These are phyloP conservation scores for Amaranthus tricolor DNA, from an alignment of 179 eudicot species.

Conservation along the genomic window DNA sequence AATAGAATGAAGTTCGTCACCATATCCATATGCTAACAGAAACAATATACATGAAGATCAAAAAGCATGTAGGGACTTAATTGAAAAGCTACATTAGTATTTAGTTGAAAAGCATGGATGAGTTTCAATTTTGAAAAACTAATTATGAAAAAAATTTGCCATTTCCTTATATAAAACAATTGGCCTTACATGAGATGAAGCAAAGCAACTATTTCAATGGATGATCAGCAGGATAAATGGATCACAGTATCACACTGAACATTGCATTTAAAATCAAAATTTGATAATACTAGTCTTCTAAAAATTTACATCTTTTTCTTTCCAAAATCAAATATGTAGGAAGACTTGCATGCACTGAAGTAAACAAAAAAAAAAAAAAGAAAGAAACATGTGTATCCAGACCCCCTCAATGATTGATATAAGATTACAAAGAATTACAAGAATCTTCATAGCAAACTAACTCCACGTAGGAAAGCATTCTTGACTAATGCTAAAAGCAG, in stretches of 20 bases:
- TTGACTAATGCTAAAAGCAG: conserved; percentile 3
- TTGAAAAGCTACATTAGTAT: neutral
- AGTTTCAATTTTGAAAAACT: neutral
- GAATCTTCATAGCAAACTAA: neutral
- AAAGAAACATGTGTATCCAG: too few relatives aligned
- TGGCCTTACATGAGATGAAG: neutral
- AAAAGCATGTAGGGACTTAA: neutral
- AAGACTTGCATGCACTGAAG: neutral
- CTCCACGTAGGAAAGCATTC: neutral
- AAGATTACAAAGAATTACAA: neutral
- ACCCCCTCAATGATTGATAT: neutral
- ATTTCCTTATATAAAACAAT: too few relatives aligned
- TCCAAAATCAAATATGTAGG: neutral
- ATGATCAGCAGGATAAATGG: neutral
- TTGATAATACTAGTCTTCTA: too few relatives aligned
- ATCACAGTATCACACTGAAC: too few relatives aligned
- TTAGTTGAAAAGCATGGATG: neutral
- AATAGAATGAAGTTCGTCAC: neutral
- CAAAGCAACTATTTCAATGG: conserved; percentile 1
- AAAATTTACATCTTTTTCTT: neutral
- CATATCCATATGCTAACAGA: neutral
- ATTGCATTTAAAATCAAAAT: neutral
- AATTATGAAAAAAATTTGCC: neutral
- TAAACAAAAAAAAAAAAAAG: neutral
- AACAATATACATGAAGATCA: conserved; percentile 6